Percentiles rank a stretch among this genome's conserved stretches.
These are phyloP conservation scores for Kodamaea sp. DNA, from an alignment of 1,139 yeast species.

Conservation along the genomic window DNA sequence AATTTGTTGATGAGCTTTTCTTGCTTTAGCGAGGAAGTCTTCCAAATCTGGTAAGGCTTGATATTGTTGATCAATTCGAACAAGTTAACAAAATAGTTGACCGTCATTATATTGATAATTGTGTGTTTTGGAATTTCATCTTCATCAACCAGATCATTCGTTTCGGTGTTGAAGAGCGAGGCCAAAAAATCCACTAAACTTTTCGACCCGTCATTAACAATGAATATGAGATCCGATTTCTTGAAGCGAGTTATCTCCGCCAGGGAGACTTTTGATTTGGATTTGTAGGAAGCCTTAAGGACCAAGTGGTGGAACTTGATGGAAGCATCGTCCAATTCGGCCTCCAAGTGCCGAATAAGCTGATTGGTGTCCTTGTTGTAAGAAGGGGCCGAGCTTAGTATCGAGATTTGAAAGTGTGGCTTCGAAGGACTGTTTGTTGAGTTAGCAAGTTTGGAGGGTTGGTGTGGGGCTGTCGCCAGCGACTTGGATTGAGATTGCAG, in stretches of 20 bases:
- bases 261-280: not conserved
- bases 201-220: constrained; percentile 44
- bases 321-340: constrained; percentile 7
- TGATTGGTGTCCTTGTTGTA: constrained; percentile 23
- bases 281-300: constrained; percentile 3
- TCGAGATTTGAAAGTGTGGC: constrained; percentile 18
- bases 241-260: constrained; percentile 14
- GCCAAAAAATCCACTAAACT: constrained; percentile 29
- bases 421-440: constrained; percentile 1
- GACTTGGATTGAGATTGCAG: too few relatives aligned
- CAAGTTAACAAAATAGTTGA: constrained; percentile 42
- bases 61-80: constrained; percentile 37
- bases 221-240: constrained; percentile 32
- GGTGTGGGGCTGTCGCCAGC: constrained; percentile 1
- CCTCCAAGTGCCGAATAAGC: constrained; percentile 21
- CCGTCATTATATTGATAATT: constrained; percentile 43
- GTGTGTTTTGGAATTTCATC: constrained; percentile 29
- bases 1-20: constrained; percentile 26
- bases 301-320: constrained; percentile 21
- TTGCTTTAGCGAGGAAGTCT: constrained; percentile 35
- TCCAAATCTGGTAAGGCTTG: constrained; percentile 45
- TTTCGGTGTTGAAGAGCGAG: constrained; percentile 9
- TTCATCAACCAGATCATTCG: not conserved
- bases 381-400: constrained; percentile 21
- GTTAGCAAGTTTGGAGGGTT: constrained; percentile 9